These are phyloP conservation scores for Moesziomyces sp. DNA, from an alignment of 1,284 basidiomycete genomes.

Conservation along the genomic window DNA sequence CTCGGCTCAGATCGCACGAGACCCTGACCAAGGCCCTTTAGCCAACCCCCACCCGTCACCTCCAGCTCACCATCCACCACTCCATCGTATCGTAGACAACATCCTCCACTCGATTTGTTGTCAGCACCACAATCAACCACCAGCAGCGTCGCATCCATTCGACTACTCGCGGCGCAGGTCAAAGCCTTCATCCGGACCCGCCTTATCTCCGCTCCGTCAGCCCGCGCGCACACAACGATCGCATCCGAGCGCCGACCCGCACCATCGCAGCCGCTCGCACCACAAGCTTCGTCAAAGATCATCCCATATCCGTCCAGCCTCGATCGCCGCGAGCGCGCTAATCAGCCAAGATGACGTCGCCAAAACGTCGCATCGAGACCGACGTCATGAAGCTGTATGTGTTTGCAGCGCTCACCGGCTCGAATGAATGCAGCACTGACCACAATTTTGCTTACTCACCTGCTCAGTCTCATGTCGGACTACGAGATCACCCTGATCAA, in stretches of 20 bases:
- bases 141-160: no score
- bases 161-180: neutral
- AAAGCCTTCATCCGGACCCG: neutral
- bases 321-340: neutral
- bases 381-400: constrained; percentile 98
- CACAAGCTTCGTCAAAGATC: no score
- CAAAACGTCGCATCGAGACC: constrained; percentile 95
- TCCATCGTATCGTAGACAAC: neutral
- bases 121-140: neutral
- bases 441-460: neutral
- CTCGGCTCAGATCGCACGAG: constrained; percentile 10
- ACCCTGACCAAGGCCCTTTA: constrained; percentile 3
- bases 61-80: neutral
- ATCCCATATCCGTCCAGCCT: no score
- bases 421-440: neutral
- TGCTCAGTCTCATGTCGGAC: constrained; percentile 63
- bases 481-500: constrained; percentile 92
- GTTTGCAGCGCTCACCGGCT: no score
- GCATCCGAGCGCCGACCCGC: neutral
- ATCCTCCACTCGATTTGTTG: neutral
- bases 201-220: neutral
- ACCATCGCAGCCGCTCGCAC: no score
- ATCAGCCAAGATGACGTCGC: constrained; percentile 70
- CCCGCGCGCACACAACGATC: neutral
- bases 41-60: constrained; percentile 1